Conservation (phyloP, 768 basidiomycete genomes). For the Pleurotus pulmonarius region DNA sequence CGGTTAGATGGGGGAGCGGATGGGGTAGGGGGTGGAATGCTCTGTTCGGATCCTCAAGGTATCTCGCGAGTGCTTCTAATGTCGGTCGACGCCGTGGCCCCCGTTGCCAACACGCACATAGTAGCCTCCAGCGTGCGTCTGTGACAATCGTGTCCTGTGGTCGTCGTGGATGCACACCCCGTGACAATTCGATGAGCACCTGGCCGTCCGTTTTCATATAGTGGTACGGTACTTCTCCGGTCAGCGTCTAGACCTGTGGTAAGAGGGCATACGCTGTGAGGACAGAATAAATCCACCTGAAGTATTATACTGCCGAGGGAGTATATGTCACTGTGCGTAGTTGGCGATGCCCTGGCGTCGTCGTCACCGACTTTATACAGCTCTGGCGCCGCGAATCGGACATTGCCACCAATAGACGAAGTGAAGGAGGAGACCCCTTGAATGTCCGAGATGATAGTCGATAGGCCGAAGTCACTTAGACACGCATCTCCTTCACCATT, state of each 20-base stretch:
- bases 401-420: constrained; percentile 23
- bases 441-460: constrained; percentile 19
- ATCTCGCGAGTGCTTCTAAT: not conserved
- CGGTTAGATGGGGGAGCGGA: not conserved
- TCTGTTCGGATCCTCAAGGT: not conserved
- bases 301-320: constrained; percentile 31
- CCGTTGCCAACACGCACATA: constrained; percentile 2
- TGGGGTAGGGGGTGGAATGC: not conserved
- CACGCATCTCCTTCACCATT: constrained; percentile 24
- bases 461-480: constrained; percentile 34
- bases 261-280: not conserved
- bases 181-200: constrained; percentile 3
- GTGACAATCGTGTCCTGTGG: not conserved
- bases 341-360: constrained; percentile 6
- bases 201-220: constrained; percentile 6
- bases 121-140: constrained; percentile 3
- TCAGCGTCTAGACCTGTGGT: not conserved
- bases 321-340: constrained; percentile 26
- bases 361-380: constrained; percentile 18
- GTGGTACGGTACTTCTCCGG: constrained; percentile 9
- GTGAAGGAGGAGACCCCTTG: constrained; percentile 19
- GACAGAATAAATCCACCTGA: constrained; percentile 7
- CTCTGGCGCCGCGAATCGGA: constrained; percentile 33
- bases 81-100: not conserved
- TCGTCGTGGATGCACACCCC: not conserved